Conservation (phyloP, 2,329 filamentous ascomycete genomes). For the Chaetomium sp. region DNA sequence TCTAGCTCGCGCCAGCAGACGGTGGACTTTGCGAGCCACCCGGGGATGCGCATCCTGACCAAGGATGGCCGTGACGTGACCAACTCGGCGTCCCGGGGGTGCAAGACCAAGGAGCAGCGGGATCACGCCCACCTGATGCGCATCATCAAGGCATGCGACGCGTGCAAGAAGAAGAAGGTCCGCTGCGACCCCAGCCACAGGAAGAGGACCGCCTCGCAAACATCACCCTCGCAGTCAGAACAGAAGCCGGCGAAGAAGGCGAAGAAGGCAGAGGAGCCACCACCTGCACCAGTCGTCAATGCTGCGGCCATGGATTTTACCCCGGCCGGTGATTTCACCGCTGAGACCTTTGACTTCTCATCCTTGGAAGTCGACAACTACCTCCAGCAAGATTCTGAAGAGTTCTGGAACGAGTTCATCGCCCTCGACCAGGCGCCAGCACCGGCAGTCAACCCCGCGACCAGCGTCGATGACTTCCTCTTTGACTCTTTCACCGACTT, state of each 20-base stretch:
- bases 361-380: constrained; percentile 9
- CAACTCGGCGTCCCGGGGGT: constrained; percentile 54
- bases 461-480: constrained; percentile 34
- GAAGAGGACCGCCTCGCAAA: constrained; percentile 36
- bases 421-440: constrained; percentile 36
- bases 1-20: constrained; percentile 29
- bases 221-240: constrained; percentile 24
- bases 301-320: constrained; percentile 19
- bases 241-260: constrained; percentile 39
- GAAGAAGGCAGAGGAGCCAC: constrained; percentile 26
- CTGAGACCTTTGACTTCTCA: constrained; percentile 16
- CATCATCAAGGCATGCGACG: constrained; percentile 60
- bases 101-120: constrained; percentile 62
- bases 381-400: constrained; percentile 17
- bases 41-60: constrained; percentile 62
- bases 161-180: constrained; percentile 57
- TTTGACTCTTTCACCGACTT: constrained; percentile 43
- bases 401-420: constrained; percentile 36
- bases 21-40: constrained; percentile 46
- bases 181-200: constrained; percentile 56
- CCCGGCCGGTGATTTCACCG: constrained; percentile 12
- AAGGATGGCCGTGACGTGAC: constrained; percentile 58
- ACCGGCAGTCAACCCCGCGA: constrained; percentile 15
- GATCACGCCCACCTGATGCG: constrained; percentile 62
- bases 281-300: constrained; percentile 10